Evolutionary conservation across 208 protist species (phyloP).

Genomic region (Trypanosoma theileri): DNA sequence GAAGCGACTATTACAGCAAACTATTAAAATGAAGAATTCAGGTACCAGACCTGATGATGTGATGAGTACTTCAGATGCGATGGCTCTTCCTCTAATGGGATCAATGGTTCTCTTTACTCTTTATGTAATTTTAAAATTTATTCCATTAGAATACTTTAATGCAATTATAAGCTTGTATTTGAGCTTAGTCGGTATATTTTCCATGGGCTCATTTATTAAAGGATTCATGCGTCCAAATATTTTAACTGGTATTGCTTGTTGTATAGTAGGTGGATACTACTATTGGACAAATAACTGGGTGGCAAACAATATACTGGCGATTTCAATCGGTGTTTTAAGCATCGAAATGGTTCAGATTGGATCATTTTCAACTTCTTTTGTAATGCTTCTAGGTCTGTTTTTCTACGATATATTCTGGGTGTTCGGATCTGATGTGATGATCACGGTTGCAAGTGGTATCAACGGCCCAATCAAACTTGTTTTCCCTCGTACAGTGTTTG

Average conservation of each 20-base stretch:
- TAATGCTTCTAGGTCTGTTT: slow-evolving; percentile 92
- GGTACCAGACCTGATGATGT: slow-evolving; percentile 31
- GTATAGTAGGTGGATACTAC: slow-evolving; percentile 56
- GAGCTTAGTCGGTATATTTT: slow-evolving; percentile 62
- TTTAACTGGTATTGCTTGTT: slow-evolving; percentile 63
- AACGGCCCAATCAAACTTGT: slow-evolving; percentile 96
- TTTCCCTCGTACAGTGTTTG: slow-evolving; percentile 89
- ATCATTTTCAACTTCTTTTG: slow-evolving; percentile 64
- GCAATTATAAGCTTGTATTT: slow-evolving; percentile 72
- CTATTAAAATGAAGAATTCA: slow-evolving; percentile 29
- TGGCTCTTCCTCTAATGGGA: slow-evolving; percentile 74
- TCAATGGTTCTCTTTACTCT: slow-evolving; percentile 76
- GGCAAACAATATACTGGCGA: slow-evolving; percentile 93
- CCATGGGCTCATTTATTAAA: slow-evolving; percentile 61
- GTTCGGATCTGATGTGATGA: slow-evolving; percentile 96
- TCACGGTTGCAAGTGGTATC: slow-evolving; percentile 94
- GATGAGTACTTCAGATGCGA: slow-evolving; percentile 55
- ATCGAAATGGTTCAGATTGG: slow-evolving; percentile 57
- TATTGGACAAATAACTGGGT: slow-evolving; percentile 91
- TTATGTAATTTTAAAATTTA: slow-evolving; percentile 77
- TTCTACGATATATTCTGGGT: slow-evolving; percentile 99
- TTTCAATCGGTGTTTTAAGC: slow-evolving; percentile 83
- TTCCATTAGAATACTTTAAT: slow-evolving; percentile 80
- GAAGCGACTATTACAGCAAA: slow-evolving; percentile 34
- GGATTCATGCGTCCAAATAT: slow-evolving; percentile 57